Conservation (phyloP, 495 filamentous ascomycete genomes). For the Neurospora discreta region DNA sequence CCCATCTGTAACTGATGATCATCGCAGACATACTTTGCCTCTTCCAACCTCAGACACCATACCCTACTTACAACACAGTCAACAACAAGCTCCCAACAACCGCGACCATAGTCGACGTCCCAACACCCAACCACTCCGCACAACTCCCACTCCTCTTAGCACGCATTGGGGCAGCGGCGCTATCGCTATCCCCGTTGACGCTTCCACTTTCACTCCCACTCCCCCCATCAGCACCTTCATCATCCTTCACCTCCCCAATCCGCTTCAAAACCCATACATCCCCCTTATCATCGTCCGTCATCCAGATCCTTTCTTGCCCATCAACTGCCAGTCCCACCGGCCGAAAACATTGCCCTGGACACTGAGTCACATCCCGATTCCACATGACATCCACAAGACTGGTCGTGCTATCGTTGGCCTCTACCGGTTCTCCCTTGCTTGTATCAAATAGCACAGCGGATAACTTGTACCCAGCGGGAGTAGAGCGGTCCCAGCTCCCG, state of each 20-base stretch:
- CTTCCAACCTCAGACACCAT: not conserved
- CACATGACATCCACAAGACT: conserved; percentile 38
- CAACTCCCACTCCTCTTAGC: not conserved
- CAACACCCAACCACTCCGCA: conserved; percentile 3
- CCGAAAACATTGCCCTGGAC: conserved; percentile 41
- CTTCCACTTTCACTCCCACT: not conserved
- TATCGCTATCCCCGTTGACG: not conserved
- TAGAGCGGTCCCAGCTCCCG: conserved; percentile 41
- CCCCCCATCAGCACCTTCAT: not conserved
- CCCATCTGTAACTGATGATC: not conserved
- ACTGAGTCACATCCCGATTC: conserved; percentile 32
- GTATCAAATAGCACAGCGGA: conserved; percentile 30
- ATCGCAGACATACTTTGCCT: not conserved
- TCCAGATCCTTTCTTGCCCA: conserved; percentile 35
- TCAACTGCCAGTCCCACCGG: conserved; percentile 47
- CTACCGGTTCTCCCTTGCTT: conserved; percentile 30
- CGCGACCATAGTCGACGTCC: not conserved
- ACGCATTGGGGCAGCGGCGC: not conserved
- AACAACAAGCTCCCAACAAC: conserved; percentile 5
- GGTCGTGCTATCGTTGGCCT: conserved; percentile 25
- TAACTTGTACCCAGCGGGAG: conserved; percentile 47
- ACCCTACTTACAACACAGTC: not conserved
- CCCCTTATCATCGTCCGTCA: conserved; percentile 46
- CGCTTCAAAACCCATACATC: conserved; percentile 44
- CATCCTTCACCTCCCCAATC: not conserved